Percentiles rank a stretch among this genome's conserved stretches.
Evolutionary conservation across 176 grass and related monocot genomes (phyloP).

Genomic region (Chloris gayana): DNA sequence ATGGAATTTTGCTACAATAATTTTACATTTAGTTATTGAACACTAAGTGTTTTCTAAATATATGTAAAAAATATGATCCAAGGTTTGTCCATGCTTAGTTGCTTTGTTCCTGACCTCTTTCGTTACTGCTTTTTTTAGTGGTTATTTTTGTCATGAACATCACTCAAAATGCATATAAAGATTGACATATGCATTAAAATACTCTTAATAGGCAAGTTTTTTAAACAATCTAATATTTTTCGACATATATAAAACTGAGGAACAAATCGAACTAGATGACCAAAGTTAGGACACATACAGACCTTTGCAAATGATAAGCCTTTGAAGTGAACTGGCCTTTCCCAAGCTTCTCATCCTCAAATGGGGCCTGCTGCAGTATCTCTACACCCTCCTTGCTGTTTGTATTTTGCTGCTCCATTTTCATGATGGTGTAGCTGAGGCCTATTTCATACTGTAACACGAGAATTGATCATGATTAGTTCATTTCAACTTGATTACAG

Average conservation of each 20-base stretch:
- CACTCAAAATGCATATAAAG: not conserved
- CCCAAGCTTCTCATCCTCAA: slow-evolving; percentile 78
- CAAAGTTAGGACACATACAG: not conserved
- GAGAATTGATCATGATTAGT: not conserved
- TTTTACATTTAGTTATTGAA: not conserved
- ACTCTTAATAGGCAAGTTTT: slow-evolving; percentile 3
- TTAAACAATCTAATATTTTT: not conserved
- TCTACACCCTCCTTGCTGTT: slow-evolving; percentile 84
- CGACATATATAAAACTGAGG: not conserved
- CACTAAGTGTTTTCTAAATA: not conserved
- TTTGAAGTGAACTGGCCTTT: slow-evolving; percentile 79
- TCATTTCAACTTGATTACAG: slow-evolving; percentile 11
- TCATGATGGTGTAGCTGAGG: slow-evolving; percentile 80
- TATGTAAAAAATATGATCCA: not conserved
- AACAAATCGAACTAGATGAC: not conserved
- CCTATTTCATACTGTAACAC: slow-evolving; percentile 75
- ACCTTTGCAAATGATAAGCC: slow-evolving; percentile 88
- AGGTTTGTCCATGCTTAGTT: not conserved
- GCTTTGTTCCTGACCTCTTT: not conserved
- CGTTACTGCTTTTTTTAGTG: not conserved
- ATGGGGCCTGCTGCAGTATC: slow-evolving; percentile 66
- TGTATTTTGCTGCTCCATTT: slow-evolving; percentile 96
- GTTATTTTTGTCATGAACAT: not conserved
- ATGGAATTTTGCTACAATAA: slow-evolving; percentile 82
- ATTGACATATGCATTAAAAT: not conserved